Percentiles rank a stretch among this genome's conserved stretches.
Conservation (phyloP, 129 eudicot genomes). For the Flaveria brownii region DNA sequence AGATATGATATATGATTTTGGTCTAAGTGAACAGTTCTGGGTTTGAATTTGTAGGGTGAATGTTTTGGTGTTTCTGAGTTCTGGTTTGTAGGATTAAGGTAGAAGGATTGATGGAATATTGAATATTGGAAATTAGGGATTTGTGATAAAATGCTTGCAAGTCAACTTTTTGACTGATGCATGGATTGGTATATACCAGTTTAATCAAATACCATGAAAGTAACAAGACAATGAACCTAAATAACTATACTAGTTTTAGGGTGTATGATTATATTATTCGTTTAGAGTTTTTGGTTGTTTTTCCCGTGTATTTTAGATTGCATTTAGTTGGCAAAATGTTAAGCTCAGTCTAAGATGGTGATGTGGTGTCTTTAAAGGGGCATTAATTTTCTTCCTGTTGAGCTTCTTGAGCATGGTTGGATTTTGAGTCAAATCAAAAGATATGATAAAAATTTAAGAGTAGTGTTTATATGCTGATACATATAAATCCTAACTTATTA, state of each 20-base stretch:
- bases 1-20: slow-evolving; percentile 4
- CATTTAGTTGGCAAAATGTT: neutral
- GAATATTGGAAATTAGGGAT: slow-evolving; percentile 3
- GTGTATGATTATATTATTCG: neutral
- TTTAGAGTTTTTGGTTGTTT: neutral
- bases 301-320: neutral
- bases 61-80: neutral
- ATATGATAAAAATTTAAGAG: neutral
- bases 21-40: neutral
- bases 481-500: neutral
- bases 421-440: neutral
- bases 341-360: neutral
- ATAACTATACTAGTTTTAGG: slow-evolving; percentile 4
- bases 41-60: neutral
- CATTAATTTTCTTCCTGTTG: neutral
- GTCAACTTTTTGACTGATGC: slow-evolving; percentile 4
- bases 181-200: neutral
- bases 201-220: neutral
- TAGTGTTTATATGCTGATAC: neutral
- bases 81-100: slow-evolving; percentile 2
- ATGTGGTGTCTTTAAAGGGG: slow-evolving; percentile 5
- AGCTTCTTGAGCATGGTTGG: neutral
- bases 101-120: slow-evolving; percentile 9
- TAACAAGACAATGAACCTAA: slow-evolving; percentile 11
- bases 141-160: slow-evolving; percentile 5